Evolutionary conservation across 1,284 basidiomycete species (phyloP), one percentile per base, ranked within the genome.

Genomic region (Irpex lacteus): DNA sequence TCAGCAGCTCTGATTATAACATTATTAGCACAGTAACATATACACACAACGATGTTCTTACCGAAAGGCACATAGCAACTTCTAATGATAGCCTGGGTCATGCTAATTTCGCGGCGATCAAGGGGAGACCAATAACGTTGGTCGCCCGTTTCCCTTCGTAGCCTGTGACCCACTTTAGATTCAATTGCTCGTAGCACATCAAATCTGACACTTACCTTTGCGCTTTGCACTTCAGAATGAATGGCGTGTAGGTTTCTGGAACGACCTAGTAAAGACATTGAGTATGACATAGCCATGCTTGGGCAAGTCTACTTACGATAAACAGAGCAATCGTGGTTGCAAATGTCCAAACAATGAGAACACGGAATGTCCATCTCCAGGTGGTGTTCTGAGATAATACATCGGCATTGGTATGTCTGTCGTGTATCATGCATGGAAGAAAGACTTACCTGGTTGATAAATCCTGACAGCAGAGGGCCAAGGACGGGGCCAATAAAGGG

Each of bases 311-410:
- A 75, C 81, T 60, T 68, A 93, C 87, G 38, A 82, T 38, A 56
- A 84, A 70, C 11, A 90, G 71, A 0, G 80, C 75, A 6, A 84
- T 49, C 8, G 76, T 72, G 68, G 87, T 78, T 1, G 70, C 70
- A 63, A 85, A 85, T 5, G 80, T 79, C 88, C 88, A 91, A 47
- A 90, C 89, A 1, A 88, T 70, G 59, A 90, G 73, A 32, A 90
- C 75, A 64, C 87, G 85, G 74, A 88, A 95, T 0, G 90, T 91
- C 92, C 92, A 94, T 60, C 89, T 77, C 93, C 93, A 95, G 63
- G 83, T 68, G 0, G 84, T 69, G 68, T 90, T 80, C 81, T 88
- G 3, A 26, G 1, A 64, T 57, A 37, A 60, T 40, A 63, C 47
- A 36, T 49, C 59, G 13, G 21, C 34, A 11, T 32, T 7, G 54